Conservation (phyloP, 768 basidiomycete species). For the Mycena albidolilacea region DNA sequence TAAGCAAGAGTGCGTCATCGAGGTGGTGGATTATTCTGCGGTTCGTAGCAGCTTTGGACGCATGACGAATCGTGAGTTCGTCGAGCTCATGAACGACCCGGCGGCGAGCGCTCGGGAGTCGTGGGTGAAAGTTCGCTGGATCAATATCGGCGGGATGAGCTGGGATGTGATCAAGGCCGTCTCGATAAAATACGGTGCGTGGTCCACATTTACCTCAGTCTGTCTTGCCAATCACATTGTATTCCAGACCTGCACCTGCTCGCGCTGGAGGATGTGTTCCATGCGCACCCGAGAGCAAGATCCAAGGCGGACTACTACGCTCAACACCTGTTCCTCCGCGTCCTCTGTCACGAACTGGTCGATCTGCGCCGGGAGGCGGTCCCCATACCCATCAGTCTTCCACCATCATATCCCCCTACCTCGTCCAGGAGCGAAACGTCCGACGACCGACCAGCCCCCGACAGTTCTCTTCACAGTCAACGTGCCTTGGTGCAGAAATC, state of each 20-base stretch:
- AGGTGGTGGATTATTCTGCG: slow-evolving; percentile 76
- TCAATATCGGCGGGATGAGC: slow-evolving; percentile 76
- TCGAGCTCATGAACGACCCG: slow-evolving; percentile 63
- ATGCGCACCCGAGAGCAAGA: slow-evolving; percentile 64
- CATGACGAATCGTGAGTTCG: slow-evolving; percentile 73
- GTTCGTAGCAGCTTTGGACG: slow-evolving; percentile 64
- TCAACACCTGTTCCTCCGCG: slow-evolving; percentile 78
- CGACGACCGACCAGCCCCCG: background rate
- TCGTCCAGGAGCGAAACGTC: slow-evolving; percentile 23
- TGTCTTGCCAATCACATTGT: background rate
- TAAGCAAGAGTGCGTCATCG: slow-evolving; percentile 72
- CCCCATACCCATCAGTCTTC: slow-evolving; percentile 29
- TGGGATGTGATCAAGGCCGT: slow-evolving; percentile 83
- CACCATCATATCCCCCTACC: slow-evolving; percentile 54
- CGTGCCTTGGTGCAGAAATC: background rate
- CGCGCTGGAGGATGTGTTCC: slow-evolving; percentile 79
- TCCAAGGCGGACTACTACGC: slow-evolving; percentile 82
- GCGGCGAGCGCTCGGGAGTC: slow-evolving; percentile 61
- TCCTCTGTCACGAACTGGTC: slow-evolving; percentile 76
- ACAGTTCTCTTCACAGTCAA: background rate
- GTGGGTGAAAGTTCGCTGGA: slow-evolving; percentile 83
- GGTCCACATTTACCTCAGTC: background rate
- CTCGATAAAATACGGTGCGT: slow-evolving; percentile 73
- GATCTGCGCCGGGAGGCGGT: slow-evolving; percentile 33
- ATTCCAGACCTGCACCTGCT: slow-evolving; percentile 75